phyloP scores from a whole-genome alignment of 768 basidiomycete genomes.

The Punctularia strigosozonata region DNA sequence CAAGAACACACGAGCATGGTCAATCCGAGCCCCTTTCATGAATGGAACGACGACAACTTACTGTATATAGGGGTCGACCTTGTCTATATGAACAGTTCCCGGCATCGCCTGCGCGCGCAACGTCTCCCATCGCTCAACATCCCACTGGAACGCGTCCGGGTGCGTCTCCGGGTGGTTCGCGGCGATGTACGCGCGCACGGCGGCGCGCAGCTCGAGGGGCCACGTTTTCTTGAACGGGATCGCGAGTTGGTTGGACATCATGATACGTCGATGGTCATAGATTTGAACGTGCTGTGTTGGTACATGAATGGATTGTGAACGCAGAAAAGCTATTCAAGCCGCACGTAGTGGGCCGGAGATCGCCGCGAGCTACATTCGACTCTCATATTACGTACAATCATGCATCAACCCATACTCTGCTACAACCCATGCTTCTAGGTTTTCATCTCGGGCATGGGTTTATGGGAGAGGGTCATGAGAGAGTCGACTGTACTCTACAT shows the following conservation, averaged over 20 bases:
- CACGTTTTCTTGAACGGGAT: slow-evolving; percentile 69
- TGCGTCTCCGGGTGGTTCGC: slow-evolving; percentile 52
- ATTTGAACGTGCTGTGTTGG: too few species aligned
- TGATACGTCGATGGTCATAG: too few species aligned
- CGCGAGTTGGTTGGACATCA: slow-evolving; percentile 68
- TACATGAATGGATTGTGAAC: too few species aligned
- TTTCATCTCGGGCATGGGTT: too few species aligned
- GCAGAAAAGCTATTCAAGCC: too few species aligned
- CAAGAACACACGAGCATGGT: slow-evolving; percentile 5
- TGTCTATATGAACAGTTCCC: slow-evolving; percentile 41
- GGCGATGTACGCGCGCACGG: slow-evolving; percentile 57
- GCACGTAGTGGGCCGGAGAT: too few species aligned
- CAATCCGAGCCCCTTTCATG: background rate
- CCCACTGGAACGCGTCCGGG: slow-evolving; percentile 75
- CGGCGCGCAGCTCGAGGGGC: slow-evolving; percentile 36
- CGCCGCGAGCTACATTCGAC: too few species aligned
- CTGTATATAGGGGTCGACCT: slow-evolving; percentile 42
- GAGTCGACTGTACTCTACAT: too few species aligned
- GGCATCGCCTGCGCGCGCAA: slow-evolving; percentile 48
- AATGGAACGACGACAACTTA: slow-evolving; percentile 23
- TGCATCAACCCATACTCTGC: too few species aligned
- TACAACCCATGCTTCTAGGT: too few species aligned
- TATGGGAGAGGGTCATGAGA: too few species aligned
- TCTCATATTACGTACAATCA: too few species aligned
- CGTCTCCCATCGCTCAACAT: slow-evolving; percentile 59